Evolutionary conservation across 225 moss, liverwort and hornwort genomes (phyloP).

Genomic region (Marchantia paleacea): DNA sequence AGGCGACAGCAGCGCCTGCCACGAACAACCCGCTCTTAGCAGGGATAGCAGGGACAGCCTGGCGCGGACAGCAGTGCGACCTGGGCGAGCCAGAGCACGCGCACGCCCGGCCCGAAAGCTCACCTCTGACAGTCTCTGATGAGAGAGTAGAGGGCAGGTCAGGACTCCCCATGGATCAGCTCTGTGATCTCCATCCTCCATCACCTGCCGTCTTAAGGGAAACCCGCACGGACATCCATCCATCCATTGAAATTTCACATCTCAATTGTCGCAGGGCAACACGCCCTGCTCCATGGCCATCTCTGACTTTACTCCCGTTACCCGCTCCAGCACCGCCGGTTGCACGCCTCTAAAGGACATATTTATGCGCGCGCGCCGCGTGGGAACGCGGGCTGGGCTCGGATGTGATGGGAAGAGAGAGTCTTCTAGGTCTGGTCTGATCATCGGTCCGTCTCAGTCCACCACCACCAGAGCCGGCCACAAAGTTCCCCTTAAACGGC

Average conservation of each 20-base stretch:
- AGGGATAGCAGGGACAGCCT: slow-evolving; percentile 15
- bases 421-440: too few species aligned
- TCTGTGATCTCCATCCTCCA: slow-evolving; percentile 5
- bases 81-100: slow-evolving; percentile 7
- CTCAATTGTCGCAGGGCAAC: slow-evolving; percentile 6
- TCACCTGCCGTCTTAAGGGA: slow-evolving; percentile 6
- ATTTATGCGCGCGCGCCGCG: slow-evolving; percentile 26
- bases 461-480: not conserved
- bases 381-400: slow-evolving; percentile 1
- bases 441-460: not conserved
- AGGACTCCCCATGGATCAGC: not conserved
- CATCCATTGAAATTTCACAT: slow-evolving; percentile 10
- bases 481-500: not conserved
- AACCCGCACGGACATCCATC: slow-evolving; percentile 11
- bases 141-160: not conserved
- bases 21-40: slow-evolving; percentile 15
- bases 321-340: slow-evolving; percentile 27
- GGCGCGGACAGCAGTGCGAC: slow-evolving; percentile 14
- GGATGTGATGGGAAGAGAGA: not conserved
- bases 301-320: slow-evolving; percentile 11
- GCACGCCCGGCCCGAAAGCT: slow-evolving; percentile 16
- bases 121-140: slow-evolving; percentile 4
- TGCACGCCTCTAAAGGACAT: slow-evolving; percentile 27
- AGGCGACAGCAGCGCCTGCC: slow-evolving; percentile 17
- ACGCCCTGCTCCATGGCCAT: slow-evolving; percentile 16